Percentiles rank a stretch among this genome's conserved stretches.
Evolutionary conservation across 148 eudicot genomes (phyloP).

Genomic region (Silene latifolia): DNA sequence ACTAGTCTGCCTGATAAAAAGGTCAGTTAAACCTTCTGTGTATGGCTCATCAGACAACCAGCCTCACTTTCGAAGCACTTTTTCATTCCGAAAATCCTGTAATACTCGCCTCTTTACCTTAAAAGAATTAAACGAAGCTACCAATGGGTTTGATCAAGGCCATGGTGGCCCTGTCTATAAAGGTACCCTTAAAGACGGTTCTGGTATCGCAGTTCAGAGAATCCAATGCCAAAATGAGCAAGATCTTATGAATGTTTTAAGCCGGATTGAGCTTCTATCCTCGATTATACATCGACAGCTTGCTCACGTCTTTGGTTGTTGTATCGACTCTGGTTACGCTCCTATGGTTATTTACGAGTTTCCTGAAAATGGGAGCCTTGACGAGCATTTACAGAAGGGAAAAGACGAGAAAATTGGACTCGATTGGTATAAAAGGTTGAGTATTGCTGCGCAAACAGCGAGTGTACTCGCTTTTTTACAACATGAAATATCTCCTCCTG

Average conservation of each 20-base stretch:
- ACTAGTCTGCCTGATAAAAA: conserved; percentile 47
- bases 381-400: conserved; percentile 34
- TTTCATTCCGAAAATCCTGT: conserved; percentile 47
- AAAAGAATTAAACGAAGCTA: conserved; percentile 75
- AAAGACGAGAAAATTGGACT: conserved; percentile 35
- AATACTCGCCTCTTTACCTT: conserved; percentile 54
- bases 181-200: conserved; percentile 57
- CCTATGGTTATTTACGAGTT: conserved; percentile 67
- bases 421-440: conserved; percentile 66
- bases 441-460: conserved; percentile 62
- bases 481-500: conserved; percentile 58
- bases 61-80: conserved; percentile 34
- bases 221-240: conserved; percentile 51
- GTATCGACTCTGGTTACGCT: conserved; percentile 50
- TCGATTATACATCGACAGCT: conserved; percentile 52
- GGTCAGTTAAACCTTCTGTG: conserved; percentile 34
- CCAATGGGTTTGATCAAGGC: conserved; percentile 51
- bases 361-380: conserved; percentile 61
- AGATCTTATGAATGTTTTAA: conserved; percentile 45
- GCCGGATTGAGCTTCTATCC: conserved; percentile 51
- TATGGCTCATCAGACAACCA: conserved; percentile 30
- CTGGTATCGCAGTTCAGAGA: conserved; percentile 54
- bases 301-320: conserved; percentile 71
- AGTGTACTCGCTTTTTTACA: conserved; percentile 61
- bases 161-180: conserved; percentile 40